Base-by-base conservation (phyloP, 345 rosid genomes). In the Laguncularia racemosa region DNA sequence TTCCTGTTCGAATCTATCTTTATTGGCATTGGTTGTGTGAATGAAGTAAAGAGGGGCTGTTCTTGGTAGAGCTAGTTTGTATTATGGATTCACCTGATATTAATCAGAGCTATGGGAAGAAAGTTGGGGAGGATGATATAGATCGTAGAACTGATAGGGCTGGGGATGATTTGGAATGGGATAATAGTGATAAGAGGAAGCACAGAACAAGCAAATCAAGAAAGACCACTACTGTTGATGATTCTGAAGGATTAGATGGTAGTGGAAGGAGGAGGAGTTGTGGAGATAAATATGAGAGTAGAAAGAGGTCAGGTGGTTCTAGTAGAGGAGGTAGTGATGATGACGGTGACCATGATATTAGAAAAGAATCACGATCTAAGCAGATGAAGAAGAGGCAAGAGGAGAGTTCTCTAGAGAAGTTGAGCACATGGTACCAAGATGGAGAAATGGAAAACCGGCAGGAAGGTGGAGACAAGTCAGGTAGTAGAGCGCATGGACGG, bases 401-500 rank as follows among this genome's bases (percentile, higher is more conserved):
- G 78, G 97, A 93, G 70, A 85, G 96, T 64, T 81, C 96, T 70
- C 70, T 93, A 75, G 97, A 93, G 43, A 82, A 82, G 71, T 58
- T 89, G 60, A 93, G 95, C 59, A 89, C 81, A 72, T 85, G 87
- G 87, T 89, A 93, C 63, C 84, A 93, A 77, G 97, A 93, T 53
- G 96, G 97, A 60, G 97, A 93, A 46, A 72, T 69, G 13, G 99
- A 89, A 17, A 71, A 50, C 63, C 75, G 67, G 74, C 81, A 63
- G 59, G 84, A 73, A 56, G 84, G 75, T 59, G 86, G 83, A 9
- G 96, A 85, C 33, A 91, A 78, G 77, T 65, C 68, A 20, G 78
- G 79, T 48, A 57, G 62, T 62, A 82, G 65, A 69, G 84, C 77
- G 44, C 79, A 67, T 57, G 59, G 69, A 63, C 72, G 78, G 50